A percentile compares a stretch with the other conserved stretches of the same genome.
Evolutionary conservation across 1,139 yeast species (phyloP).

Genomic region (Yamadazyma buinensis): DNA sequence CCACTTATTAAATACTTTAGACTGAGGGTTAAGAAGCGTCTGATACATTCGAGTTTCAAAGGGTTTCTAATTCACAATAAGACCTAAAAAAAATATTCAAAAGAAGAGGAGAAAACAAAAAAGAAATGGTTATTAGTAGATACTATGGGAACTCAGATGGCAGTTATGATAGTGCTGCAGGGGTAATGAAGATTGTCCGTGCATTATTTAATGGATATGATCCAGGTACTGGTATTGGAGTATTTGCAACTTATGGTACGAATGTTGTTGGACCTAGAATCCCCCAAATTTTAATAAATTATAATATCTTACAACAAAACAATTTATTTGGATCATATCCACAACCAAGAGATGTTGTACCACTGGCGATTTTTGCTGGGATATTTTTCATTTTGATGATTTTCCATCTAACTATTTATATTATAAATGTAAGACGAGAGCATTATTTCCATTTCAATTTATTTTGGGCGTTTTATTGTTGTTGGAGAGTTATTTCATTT

Average conservation of each 20-base stretch:
- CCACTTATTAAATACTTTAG: too few species aligned
- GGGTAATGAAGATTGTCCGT: slow-evolving; percentile 7
- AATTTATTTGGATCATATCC: slow-evolving; percentile 39
- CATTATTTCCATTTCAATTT: slow-evolving; percentile 34
- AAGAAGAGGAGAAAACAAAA: too few species aligned
- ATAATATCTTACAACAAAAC: slow-evolving; percentile 9
- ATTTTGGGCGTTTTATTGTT: slow-evolving; percentile 30
- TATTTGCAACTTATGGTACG: slow-evolving; percentile 8
- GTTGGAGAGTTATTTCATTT: slow-evolving; percentile 29
- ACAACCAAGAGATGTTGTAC: slow-evolving; percentile 22
- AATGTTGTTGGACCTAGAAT: slow-evolving; percentile 10
- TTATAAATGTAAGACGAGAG: slow-evolving; percentile 29
- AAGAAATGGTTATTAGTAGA: background rate
- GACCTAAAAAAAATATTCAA: too few species aligned
- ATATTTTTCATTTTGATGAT: slow-evolving; percentile 24
- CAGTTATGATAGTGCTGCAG: slow-evolving; percentile 8
- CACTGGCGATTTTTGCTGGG: slow-evolving; percentile 29
- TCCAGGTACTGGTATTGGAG: slow-evolving; percentile 12
- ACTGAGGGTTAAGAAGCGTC: too few species aligned
- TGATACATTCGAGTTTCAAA: too few species aligned
- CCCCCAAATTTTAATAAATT: slow-evolving; percentile 9
- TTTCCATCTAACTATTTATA: slow-evolving; percentile 24
- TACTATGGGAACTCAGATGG: slow-evolving; percentile 4
- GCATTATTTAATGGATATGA: slow-evolving; percentile 13
- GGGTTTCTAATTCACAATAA: too few species aligned